Conservation (phyloP, 139 green algal genomes). For the Chlamydomonas sphaeroides region DNA sequence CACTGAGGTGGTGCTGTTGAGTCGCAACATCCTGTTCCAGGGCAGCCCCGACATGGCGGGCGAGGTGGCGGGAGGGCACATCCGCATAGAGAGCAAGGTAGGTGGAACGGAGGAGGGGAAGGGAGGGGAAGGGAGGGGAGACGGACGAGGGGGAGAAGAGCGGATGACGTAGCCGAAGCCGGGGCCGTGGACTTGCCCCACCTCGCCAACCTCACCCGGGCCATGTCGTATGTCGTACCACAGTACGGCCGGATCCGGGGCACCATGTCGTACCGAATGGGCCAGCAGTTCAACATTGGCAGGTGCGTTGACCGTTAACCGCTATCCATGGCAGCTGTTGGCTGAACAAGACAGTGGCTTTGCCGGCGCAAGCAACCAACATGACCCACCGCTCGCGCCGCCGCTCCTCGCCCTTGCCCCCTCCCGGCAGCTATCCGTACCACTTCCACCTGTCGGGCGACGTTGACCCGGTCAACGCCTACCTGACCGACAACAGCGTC, state of each 20-base stretch:
- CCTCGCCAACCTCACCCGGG: too few species aligned
- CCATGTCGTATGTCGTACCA: too few species aligned
- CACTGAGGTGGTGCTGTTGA: slow-evolving; percentile 59
- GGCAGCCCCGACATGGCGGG: neutral
- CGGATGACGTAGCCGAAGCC: too few species aligned
- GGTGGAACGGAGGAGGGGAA: too few species aligned
- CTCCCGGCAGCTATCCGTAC: neutral
- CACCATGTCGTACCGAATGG: neutral
- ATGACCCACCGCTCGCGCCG: too few species aligned
- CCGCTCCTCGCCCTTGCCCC: too few species aligned
- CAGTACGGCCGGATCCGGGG: neutral
- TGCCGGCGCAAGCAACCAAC: too few species aligned
- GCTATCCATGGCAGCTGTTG: too few species aligned
- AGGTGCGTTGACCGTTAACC: neutral
- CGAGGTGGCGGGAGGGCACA: slow-evolving; percentile 3
- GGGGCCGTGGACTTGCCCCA: too few species aligned
- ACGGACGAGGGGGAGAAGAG: too few species aligned
- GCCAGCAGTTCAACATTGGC: neutral
- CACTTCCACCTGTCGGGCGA: neutral
- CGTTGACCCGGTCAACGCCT: neutral
- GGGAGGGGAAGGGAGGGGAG: too few species aligned
- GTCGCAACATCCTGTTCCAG: slow-evolving; percentile 52
- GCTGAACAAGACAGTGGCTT: too few species aligned
- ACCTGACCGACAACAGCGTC: neutral
- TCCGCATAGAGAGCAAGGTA: slow-evolving; percentile 13